Base-by-base conservation (phyloP, 352 stramenopile genomes). In the Peronosclerospora sorghi region DNA sequence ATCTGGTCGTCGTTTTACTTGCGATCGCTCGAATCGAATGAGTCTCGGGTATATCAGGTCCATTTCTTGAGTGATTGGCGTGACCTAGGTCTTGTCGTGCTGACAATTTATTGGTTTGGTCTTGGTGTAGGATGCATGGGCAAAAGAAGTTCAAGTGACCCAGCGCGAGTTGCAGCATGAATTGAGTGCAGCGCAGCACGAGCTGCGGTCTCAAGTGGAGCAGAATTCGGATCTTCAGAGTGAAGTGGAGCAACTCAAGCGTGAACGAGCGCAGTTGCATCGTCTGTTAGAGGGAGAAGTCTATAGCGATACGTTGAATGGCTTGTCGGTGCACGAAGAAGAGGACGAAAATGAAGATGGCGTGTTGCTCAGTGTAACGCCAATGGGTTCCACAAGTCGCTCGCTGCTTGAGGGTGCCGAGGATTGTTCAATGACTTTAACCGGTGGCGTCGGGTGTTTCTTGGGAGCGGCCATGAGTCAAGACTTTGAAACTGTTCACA, bases 1-100 rank as follows among this genome's bases (percentile, higher is more conserved):
- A 85, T 90, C 43, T 93, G 80, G 80, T 76, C 74, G 18, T 51
- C 63, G 4, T 90, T 93, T 44, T 93, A 93, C 57, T 59, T 93
- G 49, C 77, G 80, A 2, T 83, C 80, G 18, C 58, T 93, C 46
- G 75, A 87, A 61, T 81, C 69, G 44, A 85, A 81, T 62, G 74
- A 85, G 53, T 82, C 69, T 54, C 58, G 69, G 69, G 73, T 86
- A 85, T 66, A 64, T 18, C 57, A 83, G 62, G 62, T 84, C 63
- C 56, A 47, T 64, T 68, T 44, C 26, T 36, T 20, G 35, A 15
- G 21, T 35, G 14, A 15, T 29, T n/a, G n/a, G n/a, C n/a, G n/a
- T n/a, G n/a, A n/a, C n/a, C n/a, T n/a, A n/a, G n/a, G n/a, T n/a
- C n/a, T n/a, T 38, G 32, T 50, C 21, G 23, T 35, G 19, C 39